Evolutionary conservation across 768 basidiomycete species (phyloP).

Genomic region (Coprinopsis strossmayeri): DNA sequence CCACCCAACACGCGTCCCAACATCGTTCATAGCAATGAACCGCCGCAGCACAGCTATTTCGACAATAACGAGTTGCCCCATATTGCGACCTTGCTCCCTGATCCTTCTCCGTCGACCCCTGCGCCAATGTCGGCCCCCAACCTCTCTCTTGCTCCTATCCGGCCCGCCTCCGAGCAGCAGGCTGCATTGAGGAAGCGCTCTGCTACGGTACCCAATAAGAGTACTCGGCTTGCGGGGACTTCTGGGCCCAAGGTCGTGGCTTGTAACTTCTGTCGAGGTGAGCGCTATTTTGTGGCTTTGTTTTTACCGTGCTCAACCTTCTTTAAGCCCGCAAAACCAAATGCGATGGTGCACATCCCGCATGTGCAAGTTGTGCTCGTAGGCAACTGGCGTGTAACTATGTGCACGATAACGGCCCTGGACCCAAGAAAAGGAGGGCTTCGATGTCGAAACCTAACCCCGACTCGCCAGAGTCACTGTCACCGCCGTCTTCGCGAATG

Average conservation of each 20-base stretch:
- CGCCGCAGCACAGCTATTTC: conserved; percentile 29
- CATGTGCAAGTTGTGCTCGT: conserved; percentile 78
- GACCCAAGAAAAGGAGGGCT: conserved; percentile 45
- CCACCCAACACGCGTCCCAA: conserved; percentile 10
- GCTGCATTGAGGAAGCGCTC: conserved; percentile 65
- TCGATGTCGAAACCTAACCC: conserved; percentile 44
- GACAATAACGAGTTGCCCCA: conserved; percentile 63
- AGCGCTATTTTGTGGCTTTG: conserved; percentile 13
- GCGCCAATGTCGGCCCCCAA: conserved; percentile 53
- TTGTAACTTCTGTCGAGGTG: conserved; percentile 86
- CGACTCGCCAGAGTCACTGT: conserved; percentile 39
- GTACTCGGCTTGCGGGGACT: conserved; percentile 48
- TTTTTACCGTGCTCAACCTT: not conserved
- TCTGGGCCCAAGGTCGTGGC: conserved; percentile 84
- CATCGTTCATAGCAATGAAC: conserved; percentile 10
- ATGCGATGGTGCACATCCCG: conserved; percentile 82
- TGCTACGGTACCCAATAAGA: conserved; percentile 61
- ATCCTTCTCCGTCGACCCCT: conserved; percentile 47
- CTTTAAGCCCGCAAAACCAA: conserved; percentile 76
- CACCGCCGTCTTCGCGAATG: conserved; percentile 53
- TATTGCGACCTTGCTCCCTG: conserved; percentile 64
- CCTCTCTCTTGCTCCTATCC: conserved; percentile 49
- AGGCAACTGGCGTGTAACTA: conserved; percentile 75
- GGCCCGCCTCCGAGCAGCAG: conserved; percentile 62
- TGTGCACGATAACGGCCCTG: conserved; percentile 53